Base-by-base conservation (phyloP, 495 filamentous ascomycete species). In the Penicillium alfredii region DNA sequence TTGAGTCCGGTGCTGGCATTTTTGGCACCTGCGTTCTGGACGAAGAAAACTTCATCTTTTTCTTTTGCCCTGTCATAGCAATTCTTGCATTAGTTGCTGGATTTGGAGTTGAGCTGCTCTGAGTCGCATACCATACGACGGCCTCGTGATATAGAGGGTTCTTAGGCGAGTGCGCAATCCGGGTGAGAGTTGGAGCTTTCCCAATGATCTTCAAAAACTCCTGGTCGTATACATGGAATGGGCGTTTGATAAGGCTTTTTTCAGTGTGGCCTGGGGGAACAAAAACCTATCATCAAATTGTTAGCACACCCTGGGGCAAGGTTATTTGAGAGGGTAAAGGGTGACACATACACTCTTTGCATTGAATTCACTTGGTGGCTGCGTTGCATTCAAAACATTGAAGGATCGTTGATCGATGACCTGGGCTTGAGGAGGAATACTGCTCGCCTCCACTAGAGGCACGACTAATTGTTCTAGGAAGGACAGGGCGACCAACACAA, bases 121-220 rank as follows among this genome's bases (percentile, higher is more conserved):
- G 14, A 29, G n/a, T 1, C 13, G 12, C 40, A 23, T 68, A 73
- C 69, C 71, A 75, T 2, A 72, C 65, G 2, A 65, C 56, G 14
- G 72, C 72, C 44, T 75, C 72, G 16, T 75, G 72, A 25, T 66
- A 75, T 5, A 72, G 37, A 8, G 68, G 71, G 26, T 73, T 56
- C 8, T 48, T 47, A 3, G 31, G 17, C 3, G 48, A 48, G 16
- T 44, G 45, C 2, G 35, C 48, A 31, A 51, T 51, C 4, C 48
- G 48, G 8, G 48, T 51, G 2, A 51, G 25, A 22, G 44, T 48
- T 6, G 48, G 48, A 27, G 11, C 9, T 3, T 19, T 29, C 4
- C 48, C 48, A 8, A 51, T 33, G 8, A 51, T 44, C 12, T 51
- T 48, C 15, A 51, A 25, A 9, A 51, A 51, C 8, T 51, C 48